Evolutionary conservation across 208 protist species (phyloP).

Genomic region (Crithidia thermophila): DNA sequence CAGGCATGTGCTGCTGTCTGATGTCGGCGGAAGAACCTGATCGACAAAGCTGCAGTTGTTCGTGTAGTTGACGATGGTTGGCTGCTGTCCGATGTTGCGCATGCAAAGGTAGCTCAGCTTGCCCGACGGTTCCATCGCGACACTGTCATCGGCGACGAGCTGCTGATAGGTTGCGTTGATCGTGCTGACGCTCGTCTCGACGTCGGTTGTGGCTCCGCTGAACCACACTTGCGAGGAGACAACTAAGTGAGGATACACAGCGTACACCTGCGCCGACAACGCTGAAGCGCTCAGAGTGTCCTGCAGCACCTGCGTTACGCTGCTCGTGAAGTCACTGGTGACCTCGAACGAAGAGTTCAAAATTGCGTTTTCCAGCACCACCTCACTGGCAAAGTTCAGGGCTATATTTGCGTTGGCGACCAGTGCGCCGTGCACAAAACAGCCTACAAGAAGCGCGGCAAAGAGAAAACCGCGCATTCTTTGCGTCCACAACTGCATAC

Average conservation of each 20-base stretch:
- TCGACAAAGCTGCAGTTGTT: constrained; percentile 40
- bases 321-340: constrained; percentile 23
- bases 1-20: constrained; percentile 8
- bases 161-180: constrained; percentile 37
- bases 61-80: constrained; percentile 36
- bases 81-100: constrained; percentile 43
- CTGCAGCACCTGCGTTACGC: constrained; percentile 33
- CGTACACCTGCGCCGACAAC: constrained; percentile 25
- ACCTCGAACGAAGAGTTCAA: constrained; percentile 26
- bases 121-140: constrained; percentile 6
- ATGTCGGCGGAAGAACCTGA: constrained; percentile 1
- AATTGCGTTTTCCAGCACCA: constrained; percentile 43
- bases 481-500: neutral
- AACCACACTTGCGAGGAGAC: constrained; percentile 44
- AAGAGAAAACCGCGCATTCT: neutral
- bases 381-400: constrained; percentile 36
- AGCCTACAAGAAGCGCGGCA: neutral
- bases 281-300: constrained; percentile 12
- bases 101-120: constrained; percentile 46
- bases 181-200: constrained; percentile 8
- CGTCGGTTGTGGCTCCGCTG: constrained; percentile 19
- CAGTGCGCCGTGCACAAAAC: neutral
- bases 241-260: constrained; percentile 34
- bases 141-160: constrained; percentile 13
- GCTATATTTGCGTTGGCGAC: constrained; percentile 24